A percentile compares a stretch with the other conserved stretches of the same genome.
Evolutionary conservation across 768 basidiomycete species (phyloP).

Genomic region (Leccinum obscurum): DNA sequence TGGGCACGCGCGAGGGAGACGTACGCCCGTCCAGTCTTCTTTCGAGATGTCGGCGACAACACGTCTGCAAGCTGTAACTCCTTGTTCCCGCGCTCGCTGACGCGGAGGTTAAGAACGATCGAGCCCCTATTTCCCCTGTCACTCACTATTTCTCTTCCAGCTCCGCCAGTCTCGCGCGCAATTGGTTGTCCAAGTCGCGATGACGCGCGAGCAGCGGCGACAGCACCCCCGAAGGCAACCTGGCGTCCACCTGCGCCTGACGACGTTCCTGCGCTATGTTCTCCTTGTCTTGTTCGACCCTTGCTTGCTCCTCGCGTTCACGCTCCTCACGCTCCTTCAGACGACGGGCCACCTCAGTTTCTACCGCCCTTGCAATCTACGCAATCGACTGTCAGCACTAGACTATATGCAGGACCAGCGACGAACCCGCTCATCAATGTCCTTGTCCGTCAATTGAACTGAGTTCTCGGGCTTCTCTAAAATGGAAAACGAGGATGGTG

Average conservation of each 20-base stretch:
- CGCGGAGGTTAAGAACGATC: background rate
- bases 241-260: constrained; percentile 13
- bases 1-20: constrained; percentile 80
- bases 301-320: constrained; percentile 34
- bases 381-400: background rate
- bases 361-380: constrained; percentile 73
- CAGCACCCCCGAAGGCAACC: constrained; percentile 42
- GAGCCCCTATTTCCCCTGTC: constrained; percentile 14
- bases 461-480: constrained; percentile 16
- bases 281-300: constrained; percentile 28
- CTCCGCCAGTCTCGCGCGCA: constrained; percentile 62
- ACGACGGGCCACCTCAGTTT: constrained; percentile 69
- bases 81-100: constrained; percentile 60
- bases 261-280: constrained; percentile 18
- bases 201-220: constrained; percentile 65
- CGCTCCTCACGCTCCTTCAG: constrained; percentile 46
- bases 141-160: constrained; percentile 74
- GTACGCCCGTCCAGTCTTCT: constrained; percentile 81
- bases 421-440: constrained; percentile 69
- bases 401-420: background rate
- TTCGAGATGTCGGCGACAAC: constrained; percentile 71
- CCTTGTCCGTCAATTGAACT: constrained; percentile 55
- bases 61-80: constrained; percentile 61
- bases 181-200: constrained; percentile 67
- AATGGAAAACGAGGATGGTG: constrained; percentile 14